Evolutionary conservation across 495 filamentous ascomycete genomes (phyloP).

Genomic region (Aspergillus cavernicola): DNA sequence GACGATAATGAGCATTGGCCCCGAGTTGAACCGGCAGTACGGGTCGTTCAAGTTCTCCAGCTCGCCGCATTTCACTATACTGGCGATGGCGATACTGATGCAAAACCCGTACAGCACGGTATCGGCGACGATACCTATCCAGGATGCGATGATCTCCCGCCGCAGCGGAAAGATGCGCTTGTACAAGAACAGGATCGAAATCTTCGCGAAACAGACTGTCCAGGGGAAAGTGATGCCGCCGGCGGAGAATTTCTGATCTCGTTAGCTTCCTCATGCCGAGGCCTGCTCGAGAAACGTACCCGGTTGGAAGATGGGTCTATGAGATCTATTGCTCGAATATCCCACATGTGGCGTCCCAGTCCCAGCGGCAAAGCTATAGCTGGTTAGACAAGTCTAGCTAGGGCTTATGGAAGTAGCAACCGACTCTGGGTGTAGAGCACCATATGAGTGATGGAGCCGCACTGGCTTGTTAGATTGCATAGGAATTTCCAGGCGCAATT

Average conservation of each 20-base stretch:
- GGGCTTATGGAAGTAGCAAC: background rate
- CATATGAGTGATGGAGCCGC: constrained; percentile 4
- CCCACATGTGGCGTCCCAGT: constrained; percentile 5
- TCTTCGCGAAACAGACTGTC: constrained; percentile 4
- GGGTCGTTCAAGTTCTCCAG: background rate
- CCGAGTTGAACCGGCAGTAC: background rate
- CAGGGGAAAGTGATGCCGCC: background rate
- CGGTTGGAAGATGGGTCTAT: background rate
- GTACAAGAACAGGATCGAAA: constrained; percentile 5
- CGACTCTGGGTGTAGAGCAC: constrained; percentile 1
- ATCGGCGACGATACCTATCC: constrained; percentile 3
- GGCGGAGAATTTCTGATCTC: background rate
- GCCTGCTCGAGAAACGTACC: background rate
- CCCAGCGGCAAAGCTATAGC: constrained; percentile 1
- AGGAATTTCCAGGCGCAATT: background rate
- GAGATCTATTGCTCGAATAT: background rate
- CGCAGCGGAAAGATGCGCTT: constrained; percentile 1
- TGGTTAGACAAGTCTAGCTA: background rate
- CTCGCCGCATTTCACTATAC: background rate
- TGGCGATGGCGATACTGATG: constrained; percentile 1
- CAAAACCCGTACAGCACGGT: background rate
- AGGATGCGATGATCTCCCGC: background rate
- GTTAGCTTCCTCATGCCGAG: background rate
- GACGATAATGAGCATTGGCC: background rate
- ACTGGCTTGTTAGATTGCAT: background rate